These are phyloP conservation scores for Oryza coarctata DNA, from an alignment of 176 grass and related monocot genomes.

Conservation along the genomic window DNA sequence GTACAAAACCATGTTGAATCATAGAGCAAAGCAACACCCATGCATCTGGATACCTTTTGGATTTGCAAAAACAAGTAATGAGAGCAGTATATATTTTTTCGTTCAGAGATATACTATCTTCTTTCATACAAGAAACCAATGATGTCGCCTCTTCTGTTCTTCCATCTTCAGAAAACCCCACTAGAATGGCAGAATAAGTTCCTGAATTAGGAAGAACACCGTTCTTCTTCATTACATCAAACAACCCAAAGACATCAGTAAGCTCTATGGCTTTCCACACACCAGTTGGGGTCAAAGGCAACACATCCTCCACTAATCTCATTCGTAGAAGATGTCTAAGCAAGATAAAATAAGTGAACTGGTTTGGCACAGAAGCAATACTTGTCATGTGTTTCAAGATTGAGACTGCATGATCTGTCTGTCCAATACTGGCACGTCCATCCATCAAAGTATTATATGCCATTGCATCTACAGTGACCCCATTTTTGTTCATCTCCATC, in stretches of 20 bases:
- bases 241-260: conserved; percentile 46
- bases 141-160: conserved; percentile 47
- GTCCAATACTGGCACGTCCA: conserved; percentile 45
- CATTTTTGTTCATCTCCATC: conserved; percentile 44
- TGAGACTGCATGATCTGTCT: conserved; percentile 47
- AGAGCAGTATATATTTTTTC: conserved; percentile 45
- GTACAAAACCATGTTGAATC: conserved; percentile 49
- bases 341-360: conserved; percentile 49
- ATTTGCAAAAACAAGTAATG: conserved; percentile 55
- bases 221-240: conserved; percentile 43
- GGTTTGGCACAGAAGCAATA: conserved; percentile 49
- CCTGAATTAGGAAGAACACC: conserved; percentile 20
- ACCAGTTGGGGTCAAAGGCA: conserved; percentile 5
- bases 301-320: conserved; percentile 25
- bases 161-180: conserved; percentile 46
- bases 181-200: conserved; percentile 45
- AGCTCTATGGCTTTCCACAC: conserved; percentile 51
- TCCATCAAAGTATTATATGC: conserved; percentile 61
- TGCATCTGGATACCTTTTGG: conserved; percentile 46
- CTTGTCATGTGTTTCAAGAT: conserved; percentile 55
- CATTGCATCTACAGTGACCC: conserved; percentile 40
- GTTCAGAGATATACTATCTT: conserved; percentile 38
- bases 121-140: conserved; percentile 55
- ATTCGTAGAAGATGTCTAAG: conserved; percentile 52
- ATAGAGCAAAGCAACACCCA: conserved; percentile 44